Evolutionary conservation across 768 basidiomycete genomes (phyloP), one percentile per base, ranked within the genome.

Genomic region (Lentinula guzmanii): DNA sequence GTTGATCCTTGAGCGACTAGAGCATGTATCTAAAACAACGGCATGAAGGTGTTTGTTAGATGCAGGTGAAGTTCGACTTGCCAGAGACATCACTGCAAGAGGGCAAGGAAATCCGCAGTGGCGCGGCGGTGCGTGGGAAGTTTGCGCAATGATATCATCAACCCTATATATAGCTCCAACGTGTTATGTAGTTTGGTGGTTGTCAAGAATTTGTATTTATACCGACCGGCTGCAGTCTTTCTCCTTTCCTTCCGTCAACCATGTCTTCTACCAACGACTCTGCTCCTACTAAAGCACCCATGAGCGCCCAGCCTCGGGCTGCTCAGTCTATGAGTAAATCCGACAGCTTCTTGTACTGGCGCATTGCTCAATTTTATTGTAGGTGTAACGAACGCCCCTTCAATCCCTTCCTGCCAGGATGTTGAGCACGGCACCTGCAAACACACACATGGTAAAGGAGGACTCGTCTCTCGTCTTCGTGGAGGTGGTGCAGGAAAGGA

Each of bases 1-100:
- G 82, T 86, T 9, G 86, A 66, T 0, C 87, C 92, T 69, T 85
- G 80, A 42, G 94, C 88, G 5, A 97, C 88, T 50, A 95, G 80
- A 42, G 91, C 90, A 65, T 95, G 92, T 65, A 95, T 89, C 89
- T 91, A 55, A 2, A 33, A 3, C 2, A 43, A n/a, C 21, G 7
- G 11, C 4, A 10, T 45, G 5, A 45, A 13, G 37, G n/a, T 45
- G 43, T 5, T 45, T 45, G 16, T 45, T 48, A 24, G 18, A 3
- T 21, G 16, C 6, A 48, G n/a, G 4, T 6, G n/a, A 16, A 21
- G 8, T 7, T 21, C 3, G 16, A 48, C 46, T 24, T 48, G 21
- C 46, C 46, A 48, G n/a, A 5, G 46, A 48, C 46, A 48, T 48
- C 46, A 48, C 16, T 21, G 46, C 42, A 21, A 48, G 21, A 24